Evolutionary conservation across 495 filamentous ascomycete genomes (phyloP).

Genomic region (Extremus antarcticus): DNA sequence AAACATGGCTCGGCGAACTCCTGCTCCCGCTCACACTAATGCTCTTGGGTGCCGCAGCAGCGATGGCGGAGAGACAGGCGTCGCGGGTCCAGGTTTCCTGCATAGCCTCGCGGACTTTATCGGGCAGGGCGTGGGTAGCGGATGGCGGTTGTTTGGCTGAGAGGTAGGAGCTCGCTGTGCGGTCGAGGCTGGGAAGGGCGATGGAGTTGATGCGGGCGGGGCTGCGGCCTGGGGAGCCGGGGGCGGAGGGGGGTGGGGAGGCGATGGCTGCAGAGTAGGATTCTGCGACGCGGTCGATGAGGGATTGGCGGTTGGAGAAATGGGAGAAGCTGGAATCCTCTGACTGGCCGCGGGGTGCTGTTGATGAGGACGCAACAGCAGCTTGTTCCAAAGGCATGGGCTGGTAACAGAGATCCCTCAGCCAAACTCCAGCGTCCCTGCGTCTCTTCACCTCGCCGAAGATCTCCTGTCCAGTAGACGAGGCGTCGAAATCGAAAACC

Average conservation of each 20-base stretch:
- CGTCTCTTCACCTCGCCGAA: conserved; percentile 64
- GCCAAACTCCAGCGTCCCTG: conserved; percentile 62
- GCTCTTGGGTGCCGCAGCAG: conserved; percentile 54
- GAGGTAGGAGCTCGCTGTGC: background rate
- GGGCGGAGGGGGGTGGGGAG: conserved; percentile 48
- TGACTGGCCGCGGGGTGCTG: conserved; percentile 43
- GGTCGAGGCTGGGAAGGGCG: conserved; percentile 5
- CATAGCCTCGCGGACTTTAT: conserved; percentile 56
- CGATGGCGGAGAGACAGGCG: conserved; percentile 51
- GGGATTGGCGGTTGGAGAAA: conserved; percentile 51
- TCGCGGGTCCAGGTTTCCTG: conserved; percentile 71
- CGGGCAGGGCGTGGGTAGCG: conserved; percentile 29
- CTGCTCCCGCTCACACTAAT: conserved; percentile 53
- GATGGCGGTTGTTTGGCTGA: conserved; percentile 7
- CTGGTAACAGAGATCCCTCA: conserved; percentile 50
- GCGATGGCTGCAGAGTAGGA: conserved; percentile 63
- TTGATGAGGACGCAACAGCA: conserved; percentile 29
- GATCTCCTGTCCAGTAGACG: conserved; percentile 54
- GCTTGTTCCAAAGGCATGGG: conserved; percentile 42
- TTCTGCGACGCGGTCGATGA: conserved; percentile 62
- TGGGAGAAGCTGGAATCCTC: conserved; percentile 35
- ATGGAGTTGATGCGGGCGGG: background rate
- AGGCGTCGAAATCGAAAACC: conserved; percentile 63
- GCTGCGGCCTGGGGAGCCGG: conserved; percentile 11
- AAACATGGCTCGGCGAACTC: conserved; percentile 38